Conservation (phyloP, 768 basidiomycete genomes). For the Dentipellis fragilis region DNA sequence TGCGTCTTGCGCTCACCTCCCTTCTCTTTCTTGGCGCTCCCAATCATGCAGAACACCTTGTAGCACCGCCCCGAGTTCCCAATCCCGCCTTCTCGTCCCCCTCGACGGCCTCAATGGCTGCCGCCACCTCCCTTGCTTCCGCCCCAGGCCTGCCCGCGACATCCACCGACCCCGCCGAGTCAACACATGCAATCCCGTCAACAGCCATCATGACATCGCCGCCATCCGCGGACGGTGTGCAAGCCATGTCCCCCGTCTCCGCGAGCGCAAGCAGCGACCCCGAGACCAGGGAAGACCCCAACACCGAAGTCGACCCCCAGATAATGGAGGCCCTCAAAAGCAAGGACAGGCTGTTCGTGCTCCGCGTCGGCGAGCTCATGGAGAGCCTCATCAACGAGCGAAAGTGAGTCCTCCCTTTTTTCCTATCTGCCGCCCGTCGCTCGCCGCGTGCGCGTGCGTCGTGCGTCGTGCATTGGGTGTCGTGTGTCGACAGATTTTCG, state of each 20-base stretch:
- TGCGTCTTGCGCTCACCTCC: neutral
- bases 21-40: neutral
- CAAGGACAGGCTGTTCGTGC: constrained; percentile 81
- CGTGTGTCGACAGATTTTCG: neutral
- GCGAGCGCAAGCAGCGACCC: neutral
- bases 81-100: neutral
- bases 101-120: neutral
- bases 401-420: constrained; percentile 36
- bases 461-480: neutral
- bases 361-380: constrained; percentile 84
- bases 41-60: neutral
- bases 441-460: neutral
- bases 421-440: neutral
- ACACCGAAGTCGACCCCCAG: constrained; percentile 58
- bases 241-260: neutral
- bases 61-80: neutral
- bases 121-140: neutral
- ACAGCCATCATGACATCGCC: neutral
- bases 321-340: constrained; percentile 79
- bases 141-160: neutral
- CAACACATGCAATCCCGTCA: neutral
- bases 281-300: constrained; percentile 16
- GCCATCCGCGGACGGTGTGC: neutral
- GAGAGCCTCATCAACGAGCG: constrained; percentile 69
- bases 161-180: neutral